Percentiles rank a stretch among this genome's conserved stretches.
Conservation (phyloP, 768 basidiomycete species). For the Tephrocybe sp. region DNA sequence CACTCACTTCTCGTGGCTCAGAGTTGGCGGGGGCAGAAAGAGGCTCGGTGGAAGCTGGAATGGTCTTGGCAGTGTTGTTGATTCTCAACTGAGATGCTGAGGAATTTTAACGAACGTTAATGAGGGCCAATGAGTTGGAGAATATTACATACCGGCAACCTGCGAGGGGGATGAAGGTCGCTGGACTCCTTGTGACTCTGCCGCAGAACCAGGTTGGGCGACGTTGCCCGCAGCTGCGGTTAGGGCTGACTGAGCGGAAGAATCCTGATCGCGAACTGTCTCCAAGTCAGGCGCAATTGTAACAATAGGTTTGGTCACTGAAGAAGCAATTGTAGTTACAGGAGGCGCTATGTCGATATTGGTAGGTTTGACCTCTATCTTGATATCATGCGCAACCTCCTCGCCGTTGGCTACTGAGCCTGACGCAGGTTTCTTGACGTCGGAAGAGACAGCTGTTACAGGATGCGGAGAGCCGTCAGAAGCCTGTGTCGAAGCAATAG, state of each 20-base stretch:
- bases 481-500: conserved; percentile 50
- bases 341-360: conserved; percentile 3
- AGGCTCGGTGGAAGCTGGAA: not conserved
- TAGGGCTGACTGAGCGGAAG: not conserved
- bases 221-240: not conserved
- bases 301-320: not conserved
- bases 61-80: not conserved
- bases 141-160: conserved; percentile 4
- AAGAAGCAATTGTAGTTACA: not conserved
- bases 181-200: not conserved
- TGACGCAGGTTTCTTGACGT: not conserved
- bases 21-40: not conserved
- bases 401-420: not conserved
- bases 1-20: not conserved
- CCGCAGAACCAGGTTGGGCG: not conserved
- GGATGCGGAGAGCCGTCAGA: conserved; percentile 35
- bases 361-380: not conserved
- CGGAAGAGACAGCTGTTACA: not conserved
- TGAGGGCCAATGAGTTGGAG: not conserved
- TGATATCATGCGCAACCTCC: not conserved
- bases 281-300: not conserved
- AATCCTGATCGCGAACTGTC: not conserved
- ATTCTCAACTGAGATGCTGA: not conserved
- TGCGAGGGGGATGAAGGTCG: conserved; percentile 9
- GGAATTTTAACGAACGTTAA: not conserved